phyloP scores from a whole-genome alignment of 179 eudicot genomes.

The Carnegiea gigantea region DNA sequence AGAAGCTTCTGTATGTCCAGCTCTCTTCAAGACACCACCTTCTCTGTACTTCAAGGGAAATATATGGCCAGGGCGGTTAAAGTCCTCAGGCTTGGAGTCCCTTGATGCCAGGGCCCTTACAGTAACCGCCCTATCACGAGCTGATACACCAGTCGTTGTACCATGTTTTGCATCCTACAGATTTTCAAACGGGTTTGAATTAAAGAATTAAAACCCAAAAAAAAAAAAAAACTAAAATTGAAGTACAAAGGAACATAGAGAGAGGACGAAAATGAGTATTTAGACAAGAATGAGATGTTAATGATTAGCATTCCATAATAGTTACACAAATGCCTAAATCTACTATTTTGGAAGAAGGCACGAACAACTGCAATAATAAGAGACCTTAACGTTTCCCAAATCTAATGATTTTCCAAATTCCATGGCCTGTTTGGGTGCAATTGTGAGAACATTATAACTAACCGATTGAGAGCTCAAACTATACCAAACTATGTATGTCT shows the following conservation, averaged over 20 bases:
- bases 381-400: background rate
- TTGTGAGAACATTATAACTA: background rate
- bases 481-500: background rate
- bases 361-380: background rate
- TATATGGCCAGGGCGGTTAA: slow-evolving; percentile 93
- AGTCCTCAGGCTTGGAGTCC: slow-evolving; percentile 78
- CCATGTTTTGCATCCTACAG: slow-evolving; percentile 88
- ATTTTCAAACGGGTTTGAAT: background rate
- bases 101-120: slow-evolving; percentile 68
- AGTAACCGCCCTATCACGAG: slow-evolving; percentile 72
- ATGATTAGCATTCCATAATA: slow-evolving; percentile 2
- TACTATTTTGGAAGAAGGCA: background rate
- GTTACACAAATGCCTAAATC: background rate
- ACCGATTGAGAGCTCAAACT: slow-evolving; percentile 2
- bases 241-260: background rate
- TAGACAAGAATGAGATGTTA: background rate
- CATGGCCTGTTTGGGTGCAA: background rate
- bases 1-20: slow-evolving; percentile 95
- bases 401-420: background rate
- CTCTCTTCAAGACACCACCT: slow-evolving; percentile 93
- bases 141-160: slow-evolving; percentile 89
- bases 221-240: background rate
- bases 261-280: background rate
- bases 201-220: background rate
- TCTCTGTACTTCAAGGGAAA: slow-evolving; percentile 83